Conservation (phyloP, 148 eudicot species). For the Fagopyrum esculentum region DNA sequence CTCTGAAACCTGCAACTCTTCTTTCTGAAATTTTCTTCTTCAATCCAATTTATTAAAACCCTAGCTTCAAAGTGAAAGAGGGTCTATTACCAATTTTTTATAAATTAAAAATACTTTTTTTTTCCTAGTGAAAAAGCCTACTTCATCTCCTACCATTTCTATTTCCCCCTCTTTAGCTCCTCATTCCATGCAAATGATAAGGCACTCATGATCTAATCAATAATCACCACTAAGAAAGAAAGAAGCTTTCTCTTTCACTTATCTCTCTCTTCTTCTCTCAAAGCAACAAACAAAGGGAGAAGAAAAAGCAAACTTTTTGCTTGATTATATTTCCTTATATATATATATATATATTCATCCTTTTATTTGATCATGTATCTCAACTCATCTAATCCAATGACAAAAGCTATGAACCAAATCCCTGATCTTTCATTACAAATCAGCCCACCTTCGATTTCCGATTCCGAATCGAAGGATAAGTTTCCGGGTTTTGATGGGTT, state of each 20-base stretch:
- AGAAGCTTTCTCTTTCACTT: constrained; percentile 5
- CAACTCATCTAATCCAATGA: constrained; percentile 16
- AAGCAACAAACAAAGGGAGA: not conserved
- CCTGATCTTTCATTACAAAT: constrained; percentile 83
- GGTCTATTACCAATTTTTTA: not conserved
- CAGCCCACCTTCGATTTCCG: constrained; percentile 44
- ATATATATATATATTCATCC: not conserved
- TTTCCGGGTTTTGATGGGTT: constrained; percentile 14
- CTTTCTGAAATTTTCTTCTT: constrained; percentile 24
- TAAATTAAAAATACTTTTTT: not conserved
- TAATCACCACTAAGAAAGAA: not conserved
- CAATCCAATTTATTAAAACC: not conserved
- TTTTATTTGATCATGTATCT: not conserved
- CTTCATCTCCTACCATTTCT: constrained; percentile 8
- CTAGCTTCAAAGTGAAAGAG: not conserved
- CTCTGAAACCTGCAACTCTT: constrained; percentile 25
- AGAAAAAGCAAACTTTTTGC: not conserved
- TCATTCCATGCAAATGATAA: constrained; percentile 67
- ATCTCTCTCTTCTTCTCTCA: not conserved
- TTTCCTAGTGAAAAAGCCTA: not conserved
- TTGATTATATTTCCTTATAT: not conserved
- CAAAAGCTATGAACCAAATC: not conserved
- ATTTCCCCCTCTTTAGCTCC: not conserved
- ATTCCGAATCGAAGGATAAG: constrained; percentile 12
- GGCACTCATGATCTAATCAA: constrained; percentile 76